phyloP scores from a whole-genome alignment of 2,329 filamentous ascomycete genomes.

The Myriosclerotinia curreyana region DNA sequence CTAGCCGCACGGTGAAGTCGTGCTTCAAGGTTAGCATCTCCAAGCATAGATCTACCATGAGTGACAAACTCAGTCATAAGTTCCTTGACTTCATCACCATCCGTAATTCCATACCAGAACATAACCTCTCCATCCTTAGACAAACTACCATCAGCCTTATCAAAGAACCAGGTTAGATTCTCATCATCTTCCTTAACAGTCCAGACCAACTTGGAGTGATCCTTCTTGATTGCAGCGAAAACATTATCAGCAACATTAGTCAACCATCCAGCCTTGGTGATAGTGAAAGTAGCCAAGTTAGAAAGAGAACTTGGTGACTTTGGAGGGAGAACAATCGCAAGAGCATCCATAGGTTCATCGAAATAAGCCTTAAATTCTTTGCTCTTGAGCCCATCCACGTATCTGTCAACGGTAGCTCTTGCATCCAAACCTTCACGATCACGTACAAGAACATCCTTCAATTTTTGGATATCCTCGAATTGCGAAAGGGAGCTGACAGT shows the following conservation, averaged over 20 bases:
- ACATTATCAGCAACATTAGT: slow-evolving; percentile 95
- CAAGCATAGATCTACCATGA: slow-evolving; percentile 81
- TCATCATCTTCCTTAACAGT: slow-evolving; percentile 96
- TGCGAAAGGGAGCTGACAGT: slow-evolving; percentile 68
- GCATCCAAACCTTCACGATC: slow-evolving; percentile 81
- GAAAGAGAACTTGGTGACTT: slow-evolving; percentile 64
- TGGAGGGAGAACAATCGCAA: slow-evolving; percentile 82
- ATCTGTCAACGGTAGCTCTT: slow-evolving; percentile 79
- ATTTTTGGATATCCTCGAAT: slow-evolving; percentile 69
- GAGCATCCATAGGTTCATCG: slow-evolving; percentile 88
- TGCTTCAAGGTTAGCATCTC: slow-evolving; percentile 84
- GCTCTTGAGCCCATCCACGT: slow-evolving; percentile 72
- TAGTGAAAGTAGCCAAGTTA: slow-evolving; percentile 84
- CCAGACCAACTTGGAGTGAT: slow-evolving; percentile 88
- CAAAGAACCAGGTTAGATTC: slow-evolving; percentile 97
- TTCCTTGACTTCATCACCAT: slow-evolving; percentile 74
- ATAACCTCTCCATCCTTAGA: slow-evolving; percentile 82
- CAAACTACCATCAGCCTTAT: slow-evolving; percentile 91
- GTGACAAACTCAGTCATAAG: slow-evolving; percentile 83
- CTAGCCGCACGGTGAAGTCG: slow-evolving; percentile 75
- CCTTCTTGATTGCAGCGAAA: slow-evolving; percentile 89
- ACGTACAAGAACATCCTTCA: slow-evolving; percentile 79
- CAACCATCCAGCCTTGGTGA: slow-evolving; percentile 92
- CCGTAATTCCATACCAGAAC: slow-evolving; percentile 86
- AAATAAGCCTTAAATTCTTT: slow-evolving; percentile 90